Base-by-base conservation (phyloP, 2,329 filamentous ascomycete species). In the Didymella pinodella region DNA sequence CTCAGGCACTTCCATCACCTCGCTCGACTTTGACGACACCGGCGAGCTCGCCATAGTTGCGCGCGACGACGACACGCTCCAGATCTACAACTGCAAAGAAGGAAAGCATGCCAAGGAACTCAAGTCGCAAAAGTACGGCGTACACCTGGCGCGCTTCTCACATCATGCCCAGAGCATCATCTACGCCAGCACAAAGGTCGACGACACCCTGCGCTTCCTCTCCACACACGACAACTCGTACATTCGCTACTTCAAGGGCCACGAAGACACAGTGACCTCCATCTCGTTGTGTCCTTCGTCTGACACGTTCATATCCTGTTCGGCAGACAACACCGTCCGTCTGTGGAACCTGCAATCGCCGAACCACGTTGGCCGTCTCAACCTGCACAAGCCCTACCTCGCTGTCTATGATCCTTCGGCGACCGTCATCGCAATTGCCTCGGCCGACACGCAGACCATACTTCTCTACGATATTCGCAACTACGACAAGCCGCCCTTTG, bases 181-280 rank as follows among this genome's bases (percentile, higher is more conserved):
- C 59, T 97, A 98, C 73, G 93, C 95, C 50, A 96, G 92, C 75
- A 99, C 95, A 12, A 97, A 97, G 75, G 88, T 96, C 69, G 96
- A 99, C 73, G 90, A 94, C 81, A 93, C 87, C 70, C 96, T 90
- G 66, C 89, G 88, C 75, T 97, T 90, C 79, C 90, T 93, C 62
- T 96, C 87, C 56, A 97, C 90, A 12, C 95, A 99, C 78, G 95
- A 98, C 77, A 97, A 98, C 80, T 91, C 90, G 59, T 99, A 96
- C 77, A 91, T 98, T 62, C 90, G 95, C 63, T 99, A 99, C 79
- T 99, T 98, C 75, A 89, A 91, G 61, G 95, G 94, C 48, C 95
- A 99, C 77, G 90, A 91, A 41, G 89, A 86, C 59, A 84, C 88
- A 54, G 95, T 99, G 34, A 98, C 94, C 18, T 90, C 85, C 61